Percentiles rank a stretch among this genome's conserved stretches.
Conservation (phyloP, 2,329 filamentous ascomycete species). For the Aureobasidium lini region DNA sequence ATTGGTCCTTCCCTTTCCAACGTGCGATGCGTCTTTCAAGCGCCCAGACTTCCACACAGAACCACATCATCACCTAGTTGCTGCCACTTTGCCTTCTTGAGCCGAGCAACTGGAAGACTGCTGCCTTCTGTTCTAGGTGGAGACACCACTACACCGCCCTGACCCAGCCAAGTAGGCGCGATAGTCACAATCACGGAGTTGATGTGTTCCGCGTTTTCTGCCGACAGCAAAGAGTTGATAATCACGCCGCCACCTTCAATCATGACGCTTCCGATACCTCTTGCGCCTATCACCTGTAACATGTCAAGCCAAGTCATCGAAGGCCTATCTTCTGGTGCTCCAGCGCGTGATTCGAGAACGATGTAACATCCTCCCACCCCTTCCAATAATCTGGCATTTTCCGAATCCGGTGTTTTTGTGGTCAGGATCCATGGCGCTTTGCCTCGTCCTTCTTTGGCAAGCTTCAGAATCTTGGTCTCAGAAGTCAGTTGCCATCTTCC, state of each 20-base stretch:
- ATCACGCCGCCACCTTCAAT: conserved; percentile 79
- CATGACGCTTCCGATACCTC: conserved; percentile 74
- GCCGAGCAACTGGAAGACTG: conserved; percentile 52
- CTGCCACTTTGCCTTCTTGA: conserved; percentile 63
- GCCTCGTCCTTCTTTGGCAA: conserved; percentile 58
- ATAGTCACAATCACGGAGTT: conserved; percentile 80
- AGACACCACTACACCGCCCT: conserved; percentile 69
- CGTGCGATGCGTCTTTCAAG: not conserved
- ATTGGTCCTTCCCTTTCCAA: not conserved
- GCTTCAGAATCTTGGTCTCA: conserved; percentile 54
- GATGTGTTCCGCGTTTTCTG: conserved; percentile 54
- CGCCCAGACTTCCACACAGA: conserved; percentile 58
- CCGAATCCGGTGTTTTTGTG: conserved; percentile 38
- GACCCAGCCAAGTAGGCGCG: conserved; percentile 83
- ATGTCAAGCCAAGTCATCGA: conserved; percentile 52
- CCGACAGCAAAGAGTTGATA: conserved; percentile 68
- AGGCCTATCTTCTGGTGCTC: not conserved
- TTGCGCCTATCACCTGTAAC: conserved; percentile 47
- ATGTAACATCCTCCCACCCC: conserved; percentile 19
- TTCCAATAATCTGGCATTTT: conserved; percentile 31
- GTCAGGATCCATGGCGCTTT: conserved; percentile 64
- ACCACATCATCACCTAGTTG: conserved; percentile 78
- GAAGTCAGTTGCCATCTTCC: conserved; percentile 61
- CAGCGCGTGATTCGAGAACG: conserved; percentile 13
- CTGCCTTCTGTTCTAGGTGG: conserved; percentile 52